phyloP scores from a whole-genome alignment of 2,329 filamentous ascomycete species.

The Trichoderma asperellum region DNA sequence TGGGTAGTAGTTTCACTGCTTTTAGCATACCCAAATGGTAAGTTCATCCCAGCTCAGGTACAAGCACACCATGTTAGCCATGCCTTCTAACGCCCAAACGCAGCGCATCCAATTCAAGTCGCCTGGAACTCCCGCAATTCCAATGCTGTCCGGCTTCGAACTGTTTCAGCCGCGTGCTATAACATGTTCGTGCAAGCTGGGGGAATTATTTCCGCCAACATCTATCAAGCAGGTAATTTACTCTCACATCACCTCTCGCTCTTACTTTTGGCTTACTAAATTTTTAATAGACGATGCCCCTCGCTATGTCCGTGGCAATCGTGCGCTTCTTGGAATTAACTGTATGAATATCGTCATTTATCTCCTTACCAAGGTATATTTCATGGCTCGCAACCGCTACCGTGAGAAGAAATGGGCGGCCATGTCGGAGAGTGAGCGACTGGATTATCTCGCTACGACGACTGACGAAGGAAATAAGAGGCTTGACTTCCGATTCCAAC shows the following conservation, averaged over 20 bases:
- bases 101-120: conserved; percentile 50
- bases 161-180: conserved; percentile 64
- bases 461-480: conserved; percentile 59
- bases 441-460: conserved; percentile 53
- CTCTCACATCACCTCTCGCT: no score
- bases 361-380: conserved; percentile 51
- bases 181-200: conserved; percentile 58
- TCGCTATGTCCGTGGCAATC: conserved; percentile 55
- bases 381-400: conserved; percentile 52
- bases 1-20: conserved; percentile 43
- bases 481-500: conserved; percentile 58
- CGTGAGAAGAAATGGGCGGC: conserved; percentile 50
- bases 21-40: conserved; percentile 48
- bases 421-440: conserved; percentile 50
- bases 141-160: conserved; percentile 63
- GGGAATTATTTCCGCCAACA: conserved; percentile 49
- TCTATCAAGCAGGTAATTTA: conserved; percentile 43
- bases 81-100: conserved; percentile 34
- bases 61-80: not conserved
- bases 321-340: conserved; percentile 52
- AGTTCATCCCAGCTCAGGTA: not conserved
- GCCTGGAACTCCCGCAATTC: conserved; percentile 65
- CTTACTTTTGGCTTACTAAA: not conserved
- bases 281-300: conserved; percentile 53
- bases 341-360: conserved; percentile 53